Percentiles rank a stretch among this genome's conserved stretches.
Evolutionary conservation across 176 grass and related monocot genomes (phyloP).

Genomic region (Oryza coarctata): DNA sequence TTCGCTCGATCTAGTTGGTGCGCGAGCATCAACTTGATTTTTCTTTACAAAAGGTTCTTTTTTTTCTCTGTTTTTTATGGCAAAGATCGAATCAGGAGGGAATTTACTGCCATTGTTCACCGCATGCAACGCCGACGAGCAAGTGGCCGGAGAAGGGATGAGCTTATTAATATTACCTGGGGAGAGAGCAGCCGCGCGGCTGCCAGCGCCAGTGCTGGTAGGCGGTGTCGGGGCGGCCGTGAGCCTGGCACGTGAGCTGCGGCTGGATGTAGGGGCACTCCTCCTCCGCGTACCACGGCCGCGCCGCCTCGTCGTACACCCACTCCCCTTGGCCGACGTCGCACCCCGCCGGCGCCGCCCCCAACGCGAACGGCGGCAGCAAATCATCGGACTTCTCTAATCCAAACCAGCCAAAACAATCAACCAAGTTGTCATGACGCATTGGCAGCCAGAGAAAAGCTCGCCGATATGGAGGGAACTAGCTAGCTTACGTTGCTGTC

Average conservation of each 20-base stretch:
- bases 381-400: background rate
- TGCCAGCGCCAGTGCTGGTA: conserved; percentile 90
- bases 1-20: background rate
- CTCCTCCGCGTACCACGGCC: conserved; percentile 68
- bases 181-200: conserved; percentile 67
- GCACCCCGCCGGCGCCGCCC: conserved; percentile 34
- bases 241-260: conserved; percentile 76
- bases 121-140: background rate
- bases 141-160: too few relatives aligned
- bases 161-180: conserved; percentile 64
- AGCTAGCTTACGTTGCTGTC: conserved; percentile 4
- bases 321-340: conserved; percentile 57
- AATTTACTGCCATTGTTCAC: background rate
- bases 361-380: conserved; percentile 20
- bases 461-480: background rate
- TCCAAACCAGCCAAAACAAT: background rate
- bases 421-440: background rate
- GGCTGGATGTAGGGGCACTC: conserved; percentile 94
- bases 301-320: conserved; percentile 75
- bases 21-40: background rate
- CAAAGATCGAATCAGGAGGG: background rate
- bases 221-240: conserved; percentile 66
- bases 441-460: too few relatives aligned
- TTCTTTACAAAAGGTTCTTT: background rate
- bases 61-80: background rate